A percentile compares a stretch with the other conserved stretches of the same genome.
phyloP scores from a whole-genome alignment of 2,329 filamentous ascomycete genomes.

The Myotisia sp. region DNA sequence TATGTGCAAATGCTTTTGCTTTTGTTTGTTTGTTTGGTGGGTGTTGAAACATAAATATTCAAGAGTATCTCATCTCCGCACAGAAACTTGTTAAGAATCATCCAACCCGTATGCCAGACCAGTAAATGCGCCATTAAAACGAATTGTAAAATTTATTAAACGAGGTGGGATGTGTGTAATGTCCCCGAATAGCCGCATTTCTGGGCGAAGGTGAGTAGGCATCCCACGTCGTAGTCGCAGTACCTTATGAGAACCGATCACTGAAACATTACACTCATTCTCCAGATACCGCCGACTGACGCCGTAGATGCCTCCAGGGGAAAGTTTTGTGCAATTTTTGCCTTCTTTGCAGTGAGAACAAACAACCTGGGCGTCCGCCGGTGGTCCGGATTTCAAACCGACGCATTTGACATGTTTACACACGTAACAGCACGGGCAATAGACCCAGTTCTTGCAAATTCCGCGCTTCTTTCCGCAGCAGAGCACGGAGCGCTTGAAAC shows the following conservation, averaged over 20 bases:
- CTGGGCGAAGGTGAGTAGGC: constrained; percentile 13
- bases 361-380: constrained; percentile 9
- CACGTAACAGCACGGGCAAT: constrained; percentile 6
- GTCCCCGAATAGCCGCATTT: constrained; percentile 12
- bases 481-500: constrained; percentile 13
- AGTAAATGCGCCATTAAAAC: constrained; percentile 8
- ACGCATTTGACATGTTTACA: constrained; percentile 6
- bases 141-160: constrained; percentile 13
- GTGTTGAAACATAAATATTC: too few species aligned
- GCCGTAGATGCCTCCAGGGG: constrained; percentile 12
- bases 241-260: constrained; percentile 7
- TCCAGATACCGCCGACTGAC: constrained; percentile 9
- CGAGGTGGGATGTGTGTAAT: constrained; percentile 7
- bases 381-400: constrained; percentile 1
- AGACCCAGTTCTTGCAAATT: constrained; percentile 5
- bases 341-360: constrained; percentile 13
- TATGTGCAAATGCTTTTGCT: too few species aligned
- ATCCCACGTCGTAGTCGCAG: constrained; percentile 12
- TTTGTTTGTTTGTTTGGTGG: too few species aligned
- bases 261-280: constrained; percentile 10
- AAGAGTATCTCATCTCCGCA: too few species aligned
- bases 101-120: constrained; percentile 16
- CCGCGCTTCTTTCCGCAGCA: constrained; percentile 16
- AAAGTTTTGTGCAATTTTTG: constrained; percentile 9
- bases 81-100: too few species aligned